Evolutionary conservation across 2,329 filamentous ascomycete species (phyloP).

Genomic region (Microsporum ferrugineum): DNA sequence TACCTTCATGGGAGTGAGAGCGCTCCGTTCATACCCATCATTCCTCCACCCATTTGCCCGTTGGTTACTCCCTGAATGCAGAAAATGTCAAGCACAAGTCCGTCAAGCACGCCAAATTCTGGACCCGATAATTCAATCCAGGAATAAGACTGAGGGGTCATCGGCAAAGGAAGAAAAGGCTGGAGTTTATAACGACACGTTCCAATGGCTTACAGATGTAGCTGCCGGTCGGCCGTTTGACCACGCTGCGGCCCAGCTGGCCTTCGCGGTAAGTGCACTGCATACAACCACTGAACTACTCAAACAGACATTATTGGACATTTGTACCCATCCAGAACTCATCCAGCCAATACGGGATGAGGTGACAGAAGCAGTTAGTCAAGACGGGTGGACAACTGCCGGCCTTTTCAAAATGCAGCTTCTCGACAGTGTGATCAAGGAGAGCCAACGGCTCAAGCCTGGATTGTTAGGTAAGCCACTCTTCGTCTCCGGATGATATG

Average conservation of each 20-base stretch:
- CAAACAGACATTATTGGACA: slow-evolving; percentile 16
- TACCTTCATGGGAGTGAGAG: slow-evolving; percentile 12
- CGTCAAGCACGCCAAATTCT: slow-evolving; percentile 13
- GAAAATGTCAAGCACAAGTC: slow-evolving; percentile 8
- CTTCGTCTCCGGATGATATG: neutral
- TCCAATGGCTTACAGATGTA: slow-evolving; percentile 19
- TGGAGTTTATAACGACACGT: slow-evolving; percentile 13
- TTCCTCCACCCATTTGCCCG: slow-evolving; percentile 8
- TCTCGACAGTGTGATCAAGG: slow-evolving; percentile 35
- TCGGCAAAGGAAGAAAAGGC: slow-evolving; percentile 8
- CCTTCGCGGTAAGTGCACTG: slow-evolving; percentile 17
- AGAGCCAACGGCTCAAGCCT: slow-evolving; percentile 27
- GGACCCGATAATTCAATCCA: slow-evolving; percentile 10
- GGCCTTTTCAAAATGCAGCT: slow-evolving; percentile 31
- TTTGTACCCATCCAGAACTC: slow-evolving; percentile 11
- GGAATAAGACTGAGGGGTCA: slow-evolving; percentile 5
- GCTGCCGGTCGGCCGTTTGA: slow-evolving; percentile 17
- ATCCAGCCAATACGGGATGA: slow-evolving; percentile 16
- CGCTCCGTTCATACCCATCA: slow-evolving; percentile 13
- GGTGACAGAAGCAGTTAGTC: slow-evolving; percentile 13
- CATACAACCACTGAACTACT: slow-evolving; percentile 19
- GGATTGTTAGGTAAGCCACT: neutral
- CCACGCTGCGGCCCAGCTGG: slow-evolving; percentile 14
- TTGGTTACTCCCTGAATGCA: slow-evolving; percentile 12
- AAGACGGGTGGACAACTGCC: slow-evolving; percentile 26